Percentiles rank a stretch among this genome's conserved stretches.
Evolutionary conservation across 768 basidiomycete genomes (phyloP).

Genomic region (Tulasnella sp.): DNA sequence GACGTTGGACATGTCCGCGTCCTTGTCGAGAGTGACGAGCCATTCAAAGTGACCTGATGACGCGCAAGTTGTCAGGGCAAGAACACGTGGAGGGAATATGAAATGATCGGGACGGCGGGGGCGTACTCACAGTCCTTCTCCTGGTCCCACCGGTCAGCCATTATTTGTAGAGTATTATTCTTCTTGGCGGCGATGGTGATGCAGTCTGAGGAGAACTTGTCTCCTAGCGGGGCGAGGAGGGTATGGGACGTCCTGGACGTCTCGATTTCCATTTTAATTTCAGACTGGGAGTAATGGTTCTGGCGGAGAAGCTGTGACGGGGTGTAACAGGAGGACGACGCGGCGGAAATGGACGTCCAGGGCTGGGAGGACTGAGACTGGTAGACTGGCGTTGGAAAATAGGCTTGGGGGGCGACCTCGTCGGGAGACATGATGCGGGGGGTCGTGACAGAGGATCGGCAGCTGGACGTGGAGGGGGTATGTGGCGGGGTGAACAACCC

Average conservation of each 20-base stretch:
- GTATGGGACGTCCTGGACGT: slow-evolving; percentile 19
- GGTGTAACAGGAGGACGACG: slow-evolving; percentile 9
- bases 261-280: slow-evolving; percentile 22
- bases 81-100: background rate
- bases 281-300: slow-evolving; percentile 4
- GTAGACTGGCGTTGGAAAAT: slow-evolving; percentile 11
- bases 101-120: background rate
- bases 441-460: background rate
- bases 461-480: background rate
- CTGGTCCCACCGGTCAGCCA: slow-evolving; percentile 23
- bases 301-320: slow-evolving; percentile 13
- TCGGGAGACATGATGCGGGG: slow-evolving; percentile 4
- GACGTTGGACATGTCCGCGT: slow-evolving; percentile 22
- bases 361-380: background rate
- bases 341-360: slow-evolving; percentile 5
- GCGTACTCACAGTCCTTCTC: slow-evolving; percentile 22
- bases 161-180: slow-evolving; percentile 21
- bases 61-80: background rate
- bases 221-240: slow-evolving; percentile 21
- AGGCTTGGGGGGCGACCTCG: background rate
- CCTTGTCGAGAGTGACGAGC: slow-evolving; percentile 22
- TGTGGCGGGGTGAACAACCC: slow-evolving; percentile 14
- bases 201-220: slow-evolving; percentile 22
- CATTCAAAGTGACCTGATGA: slow-evolving; percentile 23
- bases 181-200: slow-evolving; percentile 23